phyloP scores from a whole-genome alignment of 305 asterid species.

The Coffea humblotiana region DNA sequence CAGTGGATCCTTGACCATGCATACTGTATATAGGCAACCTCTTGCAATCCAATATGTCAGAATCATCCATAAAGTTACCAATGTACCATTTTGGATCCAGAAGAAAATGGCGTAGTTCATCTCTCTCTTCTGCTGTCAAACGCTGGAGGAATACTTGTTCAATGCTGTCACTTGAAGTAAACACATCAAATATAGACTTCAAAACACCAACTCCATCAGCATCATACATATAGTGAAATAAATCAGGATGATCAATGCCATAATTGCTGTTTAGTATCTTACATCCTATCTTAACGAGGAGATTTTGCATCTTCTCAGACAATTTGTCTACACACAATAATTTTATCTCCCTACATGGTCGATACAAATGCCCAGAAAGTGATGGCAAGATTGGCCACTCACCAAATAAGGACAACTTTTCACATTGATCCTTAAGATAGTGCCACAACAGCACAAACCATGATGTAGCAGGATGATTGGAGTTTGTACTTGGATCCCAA shows the following conservation, averaged over 20 bases:
- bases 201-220: slow-evolving; percentile 75
- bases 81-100: slow-evolving; percentile 84
- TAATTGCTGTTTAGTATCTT: slow-evolving; percentile 59
- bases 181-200: slow-evolving; percentile 68
- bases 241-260: slow-evolving; percentile 71
- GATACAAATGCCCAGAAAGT: slow-evolving; percentile 66
- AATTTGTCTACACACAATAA: slow-evolving; percentile 56
- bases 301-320: slow-evolving; percentile 59
- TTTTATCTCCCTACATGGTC: slow-evolving; percentile 64
- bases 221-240: slow-evolving; percentile 59
- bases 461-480: slow-evolving; percentile 62
- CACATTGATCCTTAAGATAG: slow-evolving; percentile 68
- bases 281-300: slow-evolving; percentile 88
- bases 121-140: slow-evolving; percentile 79
- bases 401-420: slow-evolving; percentile 63
- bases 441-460: slow-evolving; percentile 91
- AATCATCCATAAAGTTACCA: slow-evolving; percentile 66
- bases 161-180: slow-evolving; percentile 62
- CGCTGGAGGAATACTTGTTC: slow-evolving; percentile 55
- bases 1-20: slow-evolving; percentile 56
- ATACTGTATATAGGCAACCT: slow-evolving; percentile 86
- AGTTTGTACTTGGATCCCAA: slow-evolving; percentile 69
- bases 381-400: slow-evolving; percentile 98
- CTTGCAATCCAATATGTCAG: slow-evolving; percentile 82
- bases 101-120: slow-evolving; percentile 80